A percentile compares a stretch with the other conserved stretches of the same genome.
Evolutionary conservation across 768 basidiomycete genomes (phyloP).

Genomic region (Albatrellus ellisii): DNA sequence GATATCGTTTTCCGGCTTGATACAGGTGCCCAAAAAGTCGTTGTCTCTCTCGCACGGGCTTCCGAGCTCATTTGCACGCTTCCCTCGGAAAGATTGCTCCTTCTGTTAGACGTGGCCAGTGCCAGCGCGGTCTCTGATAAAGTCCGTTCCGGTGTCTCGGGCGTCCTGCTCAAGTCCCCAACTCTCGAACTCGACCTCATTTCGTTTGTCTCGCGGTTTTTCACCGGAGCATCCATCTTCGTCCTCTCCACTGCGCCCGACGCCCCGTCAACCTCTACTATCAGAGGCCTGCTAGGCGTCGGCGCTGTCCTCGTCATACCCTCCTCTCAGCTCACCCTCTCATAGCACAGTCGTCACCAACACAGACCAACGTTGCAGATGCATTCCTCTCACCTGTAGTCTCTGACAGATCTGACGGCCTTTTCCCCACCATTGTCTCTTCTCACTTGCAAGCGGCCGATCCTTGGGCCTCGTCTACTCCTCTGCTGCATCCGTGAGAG

Average conservation of each 20-base stretch:
- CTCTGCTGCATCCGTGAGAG: constrained; percentile 70
- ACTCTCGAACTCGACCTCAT: constrained; percentile 66
- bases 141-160: constrained; percentile 59
- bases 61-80: constrained; percentile 55
- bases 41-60: constrained; percentile 54
- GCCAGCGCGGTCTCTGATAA: constrained; percentile 66
- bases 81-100: constrained; percentile 57
- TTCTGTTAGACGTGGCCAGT: constrained; percentile 64
- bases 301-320: constrained; percentile 62
- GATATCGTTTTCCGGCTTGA: constrained; percentile 57
- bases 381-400: constrained; percentile 73
- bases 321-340: constrained; percentile 52
- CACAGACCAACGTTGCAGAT: constrained; percentile 63
- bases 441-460: constrained; percentile 49
- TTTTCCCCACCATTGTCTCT: constrained; percentile 88
- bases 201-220: constrained; percentile 65
- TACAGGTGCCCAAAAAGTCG: constrained; percentile 66
- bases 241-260: constrained; percentile 37
- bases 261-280: constrained; percentile 42
- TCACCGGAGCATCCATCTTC: constrained; percentile 45
- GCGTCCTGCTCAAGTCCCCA: constrained; percentile 67
- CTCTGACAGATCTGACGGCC: constrained; percentile 83
- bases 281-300: constrained; percentile 45
- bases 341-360: constrained; percentile 32
- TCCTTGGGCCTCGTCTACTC: constrained; percentile 94